Evolutionary conservation across 2,329 filamentous ascomycete species (phyloP).

Genomic region (Aspergillus sp.): DNA sequence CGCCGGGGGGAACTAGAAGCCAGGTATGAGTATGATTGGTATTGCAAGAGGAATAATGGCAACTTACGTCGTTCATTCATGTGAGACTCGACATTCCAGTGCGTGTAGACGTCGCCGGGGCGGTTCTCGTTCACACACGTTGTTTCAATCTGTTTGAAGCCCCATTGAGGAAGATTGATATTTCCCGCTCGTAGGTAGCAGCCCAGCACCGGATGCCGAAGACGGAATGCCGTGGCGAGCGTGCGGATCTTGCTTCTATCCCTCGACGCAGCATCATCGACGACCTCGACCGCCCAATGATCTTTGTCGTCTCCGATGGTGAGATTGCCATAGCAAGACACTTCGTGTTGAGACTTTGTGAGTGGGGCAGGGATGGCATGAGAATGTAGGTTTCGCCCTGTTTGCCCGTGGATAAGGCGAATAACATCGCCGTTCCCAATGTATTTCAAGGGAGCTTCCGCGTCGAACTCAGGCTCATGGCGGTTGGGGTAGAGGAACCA

Average conservation of each 20-base stretch:
- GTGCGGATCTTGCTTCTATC: slow-evolving; percentile 81
- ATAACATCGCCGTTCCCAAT: slow-evolving; percentile 69
- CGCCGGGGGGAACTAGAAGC: slow-evolving; percentile 64
- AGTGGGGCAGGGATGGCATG: slow-evolving; percentile 82
- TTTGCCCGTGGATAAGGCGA: slow-evolving; percentile 87
- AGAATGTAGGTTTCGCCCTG: slow-evolving; percentile 92
- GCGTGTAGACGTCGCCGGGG: slow-evolving; percentile 84
- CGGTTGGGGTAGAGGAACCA: slow-evolving; percentile 99
- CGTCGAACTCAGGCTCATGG: slow-evolving; percentile 60
- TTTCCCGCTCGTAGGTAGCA: slow-evolving; percentile 95
- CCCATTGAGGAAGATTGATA: slow-evolving; percentile 95
- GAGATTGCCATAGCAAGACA: slow-evolving; percentile 90
- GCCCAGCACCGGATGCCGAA: slow-evolving; percentile 70
- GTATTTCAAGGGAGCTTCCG: slow-evolving; percentile 61
- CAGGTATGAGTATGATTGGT: too few species aligned
- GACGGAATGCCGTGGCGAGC: slow-evolving; percentile 82
- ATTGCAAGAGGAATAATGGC: slow-evolving; percentile 1
- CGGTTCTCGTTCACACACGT: slow-evolving; percentile 92
- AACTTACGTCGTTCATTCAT: slow-evolving; percentile 81
- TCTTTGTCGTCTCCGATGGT: slow-evolving; percentile 96
- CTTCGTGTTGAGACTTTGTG: slow-evolving; percentile 81
- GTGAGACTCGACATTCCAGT: slow-evolving; percentile 98
- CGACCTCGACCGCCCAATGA: slow-evolving; percentile 89
- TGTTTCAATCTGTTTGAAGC: slow-evolving; percentile 98
- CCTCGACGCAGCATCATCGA: slow-evolving; percentile 76